These are phyloP conservation scores for Colletotrichum liriopes DNA, from an alignment of 2,329 filamentous ascomycete species.

Conservation along the genomic window DNA sequence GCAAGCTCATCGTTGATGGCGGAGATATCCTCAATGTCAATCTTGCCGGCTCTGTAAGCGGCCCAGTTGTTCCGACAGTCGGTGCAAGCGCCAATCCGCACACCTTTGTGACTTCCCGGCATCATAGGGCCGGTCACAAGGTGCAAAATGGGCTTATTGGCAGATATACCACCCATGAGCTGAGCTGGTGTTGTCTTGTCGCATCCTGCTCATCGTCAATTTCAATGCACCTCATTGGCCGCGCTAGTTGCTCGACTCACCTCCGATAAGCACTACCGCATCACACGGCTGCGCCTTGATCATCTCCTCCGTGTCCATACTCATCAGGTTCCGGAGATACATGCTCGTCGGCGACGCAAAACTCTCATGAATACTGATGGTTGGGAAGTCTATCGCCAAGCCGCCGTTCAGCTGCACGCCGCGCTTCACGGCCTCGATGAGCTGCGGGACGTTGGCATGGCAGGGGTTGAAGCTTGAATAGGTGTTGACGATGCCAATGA, in stretches of 20 bases:
- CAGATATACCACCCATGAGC: conserved; percentile 82
- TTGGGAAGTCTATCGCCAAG: conserved; percentile 80
- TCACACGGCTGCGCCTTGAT: conserved; percentile 80
- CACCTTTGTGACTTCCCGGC: conserved; percentile 77
- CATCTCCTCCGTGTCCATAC: conserved; percentile 87
- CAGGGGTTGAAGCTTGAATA: conserved; percentile 82
- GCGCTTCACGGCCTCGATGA: conserved; percentile 79
- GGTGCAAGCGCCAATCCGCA: conserved; percentile 80
- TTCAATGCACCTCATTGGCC: background rate
- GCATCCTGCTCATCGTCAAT: conserved; percentile 65
- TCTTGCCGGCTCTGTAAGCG: conserved; percentile 73
- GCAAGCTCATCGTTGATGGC: conserved; percentile 81
- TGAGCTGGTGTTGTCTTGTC: conserved; percentile 84
- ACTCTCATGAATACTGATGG: conserved; percentile 79
- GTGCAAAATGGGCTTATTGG: conserved; percentile 79
- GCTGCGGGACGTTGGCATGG: conserved; percentile 79
- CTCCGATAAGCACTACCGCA: conserved; percentile 77
- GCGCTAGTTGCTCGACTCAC: conserved; percentile 53
- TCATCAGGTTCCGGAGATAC: conserved; percentile 83
- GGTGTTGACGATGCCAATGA: conserved; percentile 83
- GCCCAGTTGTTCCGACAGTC: conserved; percentile 85
- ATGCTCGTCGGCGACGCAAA: conserved; percentile 82
- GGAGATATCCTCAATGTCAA: conserved; percentile 81
- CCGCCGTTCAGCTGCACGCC: conserved; percentile 79
- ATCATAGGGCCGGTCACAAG: conserved; percentile 83